phyloP scores from a whole-genome alignment of 108 stramenopile genomes.

The Mediolabrus comicus region DNA sequence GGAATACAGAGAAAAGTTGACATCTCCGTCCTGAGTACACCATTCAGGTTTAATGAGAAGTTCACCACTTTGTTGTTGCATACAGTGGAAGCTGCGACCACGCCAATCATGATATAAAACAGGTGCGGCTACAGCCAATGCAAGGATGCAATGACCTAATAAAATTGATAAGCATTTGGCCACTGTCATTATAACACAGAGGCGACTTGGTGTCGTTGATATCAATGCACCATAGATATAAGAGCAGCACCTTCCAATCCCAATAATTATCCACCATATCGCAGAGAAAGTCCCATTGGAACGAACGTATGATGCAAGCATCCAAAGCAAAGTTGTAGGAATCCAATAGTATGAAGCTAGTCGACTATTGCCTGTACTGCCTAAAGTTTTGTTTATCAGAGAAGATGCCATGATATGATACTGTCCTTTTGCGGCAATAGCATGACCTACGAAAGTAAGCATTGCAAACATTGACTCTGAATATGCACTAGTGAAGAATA shows the following conservation, averaged over 20 bases:
- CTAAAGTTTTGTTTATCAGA: not conserved
- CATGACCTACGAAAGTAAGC: conserved; percentile 58
- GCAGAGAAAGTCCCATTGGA: conserved; percentile 79
- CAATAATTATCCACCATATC: conserved; percentile 58
- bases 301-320: conserved; percentile 66
- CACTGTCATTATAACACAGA: not conserved
- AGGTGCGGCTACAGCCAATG: conserved; percentile 42
- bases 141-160: conserved; percentile 22
- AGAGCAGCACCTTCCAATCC: conserved; percentile 39
- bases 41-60: conserved; percentile 26
- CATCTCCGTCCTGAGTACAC: conserved; percentile 30
- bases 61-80: not conserved
- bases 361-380: not conserved
- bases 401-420: conserved; percentile 7
- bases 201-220: not conserved
- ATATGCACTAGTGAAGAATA: conserved; percentile 83
- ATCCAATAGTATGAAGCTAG: conserved; percentile 20
- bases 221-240: not conserved
- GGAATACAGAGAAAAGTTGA: conserved; percentile 75
- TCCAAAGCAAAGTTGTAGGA: conserved; percentile 48
- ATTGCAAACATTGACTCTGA: conserved; percentile 79
- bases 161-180: conserved; percentile 9
- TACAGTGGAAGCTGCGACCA: conserved; percentile 58
- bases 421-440: conserved; percentile 33
- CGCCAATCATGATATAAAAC: conserved; percentile 58